Conservation (phyloP, 306 rosid genomes). For the Psophocarpus tetragonolobus region DNA sequence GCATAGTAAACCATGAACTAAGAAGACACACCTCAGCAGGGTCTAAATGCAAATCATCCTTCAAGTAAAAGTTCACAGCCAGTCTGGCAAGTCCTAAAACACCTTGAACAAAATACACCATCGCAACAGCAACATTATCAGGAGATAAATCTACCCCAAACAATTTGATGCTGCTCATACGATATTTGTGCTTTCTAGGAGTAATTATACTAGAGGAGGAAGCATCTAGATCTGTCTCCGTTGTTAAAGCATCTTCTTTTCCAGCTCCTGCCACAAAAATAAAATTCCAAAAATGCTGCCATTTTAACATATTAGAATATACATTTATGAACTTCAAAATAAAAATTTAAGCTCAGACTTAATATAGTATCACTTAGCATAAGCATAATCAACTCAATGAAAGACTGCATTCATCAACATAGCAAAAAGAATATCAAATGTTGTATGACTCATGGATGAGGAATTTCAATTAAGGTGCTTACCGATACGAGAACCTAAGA, state of each 20-base stretch:
- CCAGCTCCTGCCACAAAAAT: slow-evolving; percentile 56
- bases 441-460: background rate
- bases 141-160: slow-evolving; percentile 87
- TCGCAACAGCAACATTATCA: slow-evolving; percentile 87
- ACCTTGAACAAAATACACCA: slow-evolving; percentile 99
- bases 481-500: slow-evolving; percentile 53
- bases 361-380: background rate
- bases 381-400: background rate
- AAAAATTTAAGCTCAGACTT: background rate
- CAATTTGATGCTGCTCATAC: slow-evolving; percentile 43
- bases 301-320: background rate
- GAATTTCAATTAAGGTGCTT: slow-evolving; percentile 23
- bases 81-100: slow-evolving; percentile 93
- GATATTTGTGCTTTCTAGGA: slow-evolving; percentile 49
- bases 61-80: slow-evolving; percentile 83
- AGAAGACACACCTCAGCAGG: slow-evolving; percentile 86
- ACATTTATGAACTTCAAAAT: background rate
- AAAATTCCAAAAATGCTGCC: slow-evolving; percentile 21
- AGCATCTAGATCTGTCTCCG: slow-evolving; percentile 50
- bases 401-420: background rate
- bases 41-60: slow-evolving; percentile 91
- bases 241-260: slow-evolving; percentile 50
- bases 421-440: background rate
- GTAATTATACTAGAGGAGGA: slow-evolving; percentile 43
- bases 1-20: slow-evolving; percentile 23